A percentile compares a stretch with the other conserved stretches of the same genome.
Evolutionary conservation across 2,329 filamentous ascomycete species (phyloP).

Genomic region (Penicillium italicum): DNA sequence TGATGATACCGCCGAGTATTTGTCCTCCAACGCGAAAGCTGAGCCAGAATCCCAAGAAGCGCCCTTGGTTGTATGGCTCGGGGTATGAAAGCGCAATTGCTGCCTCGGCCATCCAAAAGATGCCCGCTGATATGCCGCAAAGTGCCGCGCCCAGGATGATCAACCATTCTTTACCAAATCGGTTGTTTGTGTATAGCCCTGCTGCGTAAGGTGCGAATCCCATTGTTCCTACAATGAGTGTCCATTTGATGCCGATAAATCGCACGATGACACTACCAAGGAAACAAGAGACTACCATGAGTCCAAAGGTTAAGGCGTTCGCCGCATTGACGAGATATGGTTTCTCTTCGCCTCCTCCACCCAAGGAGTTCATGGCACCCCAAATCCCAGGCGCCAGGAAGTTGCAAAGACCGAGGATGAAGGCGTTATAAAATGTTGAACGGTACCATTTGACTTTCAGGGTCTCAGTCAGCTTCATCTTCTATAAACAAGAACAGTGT

Average conservation of each 20-base stretch:
- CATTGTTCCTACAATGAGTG: conserved; percentile 67
- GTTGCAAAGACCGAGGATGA: conserved; percentile 67
- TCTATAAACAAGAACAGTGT: not conserved
- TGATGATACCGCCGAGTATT: conserved; percentile 69
- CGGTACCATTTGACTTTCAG: conserved; percentile 62
- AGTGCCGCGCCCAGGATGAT: conserved; percentile 64
- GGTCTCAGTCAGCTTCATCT: not conserved
- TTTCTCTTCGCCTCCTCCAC: conserved; percentile 63
- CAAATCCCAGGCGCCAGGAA: conserved; percentile 69
- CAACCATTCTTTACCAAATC: conserved; percentile 66
- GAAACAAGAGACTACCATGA: conserved; percentile 69
- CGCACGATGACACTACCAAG: conserved; percentile 62
- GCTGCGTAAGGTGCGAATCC: conserved; percentile 70
- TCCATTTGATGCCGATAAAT: conserved; percentile 67
- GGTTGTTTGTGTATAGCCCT: conserved; percentile 68
- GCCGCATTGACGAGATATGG: conserved; percentile 67
- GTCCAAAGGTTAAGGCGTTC: conserved; percentile 67
- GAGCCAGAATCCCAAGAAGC: conserved; percentile 66
- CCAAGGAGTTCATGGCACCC: conserved; percentile 70
- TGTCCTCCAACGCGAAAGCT: conserved; percentile 60
- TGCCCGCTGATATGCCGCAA: conserved; percentile 66
- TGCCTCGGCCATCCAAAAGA: conserved; percentile 74
- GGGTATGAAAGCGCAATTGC: conserved; percentile 71
- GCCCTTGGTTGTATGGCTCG: conserved; percentile 64
- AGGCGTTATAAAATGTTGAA: conserved; percentile 69